A percentile compares a stretch with the other conserved stretches of the same genome.
These are phyloP conservation scores for Candida krabiensis DNA, from an alignment of 805 yeast species.

Conservation along the genomic window DNA sequence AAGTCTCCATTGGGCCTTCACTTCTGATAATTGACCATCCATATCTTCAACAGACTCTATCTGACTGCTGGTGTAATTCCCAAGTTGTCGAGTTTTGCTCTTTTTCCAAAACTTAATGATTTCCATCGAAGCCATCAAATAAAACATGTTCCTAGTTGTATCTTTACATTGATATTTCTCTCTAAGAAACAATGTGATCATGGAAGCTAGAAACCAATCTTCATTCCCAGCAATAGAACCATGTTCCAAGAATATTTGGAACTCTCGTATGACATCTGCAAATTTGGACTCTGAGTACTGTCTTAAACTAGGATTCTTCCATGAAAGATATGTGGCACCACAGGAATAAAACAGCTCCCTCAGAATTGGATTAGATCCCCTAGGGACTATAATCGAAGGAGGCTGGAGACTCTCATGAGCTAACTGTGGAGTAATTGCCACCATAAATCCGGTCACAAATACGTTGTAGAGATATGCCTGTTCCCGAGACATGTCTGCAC, in stretches of 20 bases:
- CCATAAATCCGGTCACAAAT: constrained; percentile 35
- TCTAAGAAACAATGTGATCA: constrained; percentile 37
- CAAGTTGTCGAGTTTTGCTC: constrained; percentile 7
- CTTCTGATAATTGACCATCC: too few relatives aligned
- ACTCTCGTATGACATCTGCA: constrained; percentile 18
- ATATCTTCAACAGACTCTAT: background rate
- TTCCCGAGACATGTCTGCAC: constrained; percentile 3
- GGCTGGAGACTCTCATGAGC: constrained; percentile 37
- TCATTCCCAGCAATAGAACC: constrained; percentile 29
- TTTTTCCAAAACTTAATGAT: constrained; percentile 28
- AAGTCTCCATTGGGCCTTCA: background rate
- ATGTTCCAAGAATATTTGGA: constrained; percentile 19
- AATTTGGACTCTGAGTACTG: constrained; percentile 22
- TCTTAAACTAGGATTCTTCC: constrained; percentile 29
- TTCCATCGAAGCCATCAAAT: constrained; percentile 34
- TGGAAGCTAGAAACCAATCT: constrained; percentile 40
- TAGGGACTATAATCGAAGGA: constrained; percentile 34
- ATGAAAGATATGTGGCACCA: constrained; percentile 38
- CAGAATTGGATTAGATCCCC: constrained; percentile 27
- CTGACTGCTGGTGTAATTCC: background rate
- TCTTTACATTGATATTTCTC: constrained; percentile 31
- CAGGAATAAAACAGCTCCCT: constrained; percentile 36
- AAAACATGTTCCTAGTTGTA: constrained; percentile 29
- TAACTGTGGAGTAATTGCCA: constrained; percentile 35
- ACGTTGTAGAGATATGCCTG: constrained; percentile 23